phyloP scores from a whole-genome alignment of 1,284 basidiomycete species.

The Moniliophthora roreri region DNA sequence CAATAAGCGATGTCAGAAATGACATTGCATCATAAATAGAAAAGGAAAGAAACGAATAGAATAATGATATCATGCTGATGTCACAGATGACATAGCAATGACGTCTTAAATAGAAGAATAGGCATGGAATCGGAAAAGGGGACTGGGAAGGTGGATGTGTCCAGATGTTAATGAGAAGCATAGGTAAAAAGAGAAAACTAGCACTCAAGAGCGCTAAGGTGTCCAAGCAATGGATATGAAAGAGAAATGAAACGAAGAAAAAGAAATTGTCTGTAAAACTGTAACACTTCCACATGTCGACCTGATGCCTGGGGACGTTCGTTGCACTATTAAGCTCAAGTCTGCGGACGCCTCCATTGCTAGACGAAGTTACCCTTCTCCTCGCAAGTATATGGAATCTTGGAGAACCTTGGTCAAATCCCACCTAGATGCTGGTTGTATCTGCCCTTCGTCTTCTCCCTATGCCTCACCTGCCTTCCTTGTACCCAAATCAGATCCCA shows the following conservation, averaged over 20 bases:
- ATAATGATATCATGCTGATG: too few relatives aligned
- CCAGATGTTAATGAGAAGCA: slow-evolving; percentile 28
- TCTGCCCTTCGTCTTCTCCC: slow-evolving; percentile 24
- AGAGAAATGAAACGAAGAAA: too few relatives aligned
- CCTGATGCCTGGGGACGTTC: slow-evolving; percentile 24
- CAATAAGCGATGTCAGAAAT: too few relatives aligned
- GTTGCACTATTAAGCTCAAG: slow-evolving; percentile 24
- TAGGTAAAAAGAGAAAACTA: slow-evolving; percentile 29
- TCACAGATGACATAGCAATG: too few relatives aligned
- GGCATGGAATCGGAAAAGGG: slow-evolving; percentile 33
- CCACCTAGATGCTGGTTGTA: slow-evolving; percentile 26
- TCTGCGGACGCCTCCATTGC: slow-evolving; percentile 22
- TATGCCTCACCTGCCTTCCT: slow-evolving; percentile 30
- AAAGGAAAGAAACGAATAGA: slow-evolving; percentile 35
- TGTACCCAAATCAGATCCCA: slow-evolving; percentile 32
- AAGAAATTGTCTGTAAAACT: too few relatives aligned
- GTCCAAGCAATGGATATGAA: too few relatives aligned
- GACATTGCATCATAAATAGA: too few relatives aligned
- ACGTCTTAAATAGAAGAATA: too few relatives aligned
- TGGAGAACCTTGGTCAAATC: slow-evolving; percentile 27
- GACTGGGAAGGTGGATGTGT: too few relatives aligned
- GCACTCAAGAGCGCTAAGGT: too few relatives aligned
- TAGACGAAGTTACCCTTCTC: slow-evolving; percentile 21
- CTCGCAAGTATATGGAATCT: slow-evolving; percentile 24
- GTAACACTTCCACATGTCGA: slow-evolving; percentile 14